Percentiles rank a stretch among this genome's conserved stretches.
phyloP scores from a whole-genome alignment of 352 stramenopile genomes.

The Thalassiosira gravida region DNA sequence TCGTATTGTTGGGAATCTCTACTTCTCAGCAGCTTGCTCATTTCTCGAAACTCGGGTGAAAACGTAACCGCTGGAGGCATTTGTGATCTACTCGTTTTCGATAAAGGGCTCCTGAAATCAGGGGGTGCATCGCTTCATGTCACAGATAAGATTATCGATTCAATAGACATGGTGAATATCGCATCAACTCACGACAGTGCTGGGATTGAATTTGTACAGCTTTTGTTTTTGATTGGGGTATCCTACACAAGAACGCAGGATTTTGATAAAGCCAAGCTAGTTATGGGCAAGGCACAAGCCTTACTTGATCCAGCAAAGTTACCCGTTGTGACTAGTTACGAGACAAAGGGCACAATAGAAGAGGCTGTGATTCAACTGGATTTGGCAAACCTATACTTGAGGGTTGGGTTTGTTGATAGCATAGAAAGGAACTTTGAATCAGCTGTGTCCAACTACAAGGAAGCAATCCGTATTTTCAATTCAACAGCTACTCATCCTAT shows the following conservation, averaged over 20 bases:
- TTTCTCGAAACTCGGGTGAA: constrained; percentile 17
- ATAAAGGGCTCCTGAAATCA: constrained; percentile 33
- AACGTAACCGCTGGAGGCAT: constrained; percentile 10
- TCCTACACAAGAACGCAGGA: constrained; percentile 46
- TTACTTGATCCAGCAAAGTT: constrained; percentile 18
- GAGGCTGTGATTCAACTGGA: constrained; percentile 38
- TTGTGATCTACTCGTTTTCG: constrained; percentile 30
- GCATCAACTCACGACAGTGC: constrained; percentile 6
- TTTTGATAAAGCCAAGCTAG: constrained; percentile 43
- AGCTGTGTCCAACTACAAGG: constrained; percentile 33
- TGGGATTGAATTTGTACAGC: constrained; percentile 41
- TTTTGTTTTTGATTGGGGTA: constrained; percentile 55
- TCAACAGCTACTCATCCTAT: constrained; percentile 22
- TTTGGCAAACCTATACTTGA: constrained; percentile 39
- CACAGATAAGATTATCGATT: constrained; percentile 35
- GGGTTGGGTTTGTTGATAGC: constrained; percentile 41
- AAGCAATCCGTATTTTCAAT: constrained; percentile 49
- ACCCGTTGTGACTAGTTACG: constrained; percentile 8
- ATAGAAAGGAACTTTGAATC: constrained; percentile 34
- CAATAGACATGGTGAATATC: constrained; percentile 27
- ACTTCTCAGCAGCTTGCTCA: constrained; percentile 37
- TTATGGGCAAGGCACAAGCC: constrained; percentile 31
- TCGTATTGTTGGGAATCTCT: constrained; percentile 66
- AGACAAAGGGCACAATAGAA: constrained; percentile 26
- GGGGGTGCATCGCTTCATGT: constrained; percentile 28